Evolutionary conservation across 306 rosid species (phyloP), one percentile per base, ranked within the genome.

Genomic region (Cucurbita pepo): DNA sequence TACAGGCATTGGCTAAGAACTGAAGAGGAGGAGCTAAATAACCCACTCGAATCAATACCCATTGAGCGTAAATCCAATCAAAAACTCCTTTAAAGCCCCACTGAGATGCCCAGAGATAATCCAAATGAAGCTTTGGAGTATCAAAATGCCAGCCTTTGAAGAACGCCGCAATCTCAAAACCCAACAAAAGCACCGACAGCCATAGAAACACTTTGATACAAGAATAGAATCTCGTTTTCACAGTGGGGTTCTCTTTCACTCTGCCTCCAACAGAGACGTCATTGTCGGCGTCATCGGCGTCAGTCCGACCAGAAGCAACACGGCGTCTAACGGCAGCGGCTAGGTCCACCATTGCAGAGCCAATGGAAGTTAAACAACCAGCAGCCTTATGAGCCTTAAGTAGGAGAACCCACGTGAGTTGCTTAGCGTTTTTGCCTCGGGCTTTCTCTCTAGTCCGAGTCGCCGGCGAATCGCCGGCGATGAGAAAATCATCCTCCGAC

Each of bases 381-480:
- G 93, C 95, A 61, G 94, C 97, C 10, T 86, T 79, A 75, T 90
- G 96, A 30, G 96, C 96, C 75, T 84, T 93, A 55, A 93, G 91
- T 53, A 90, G 91, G 57, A 93, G 93, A 73, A 88, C 96, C 98
- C 96, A 93, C 2, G 97, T 93, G 76, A 93, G 90, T 62, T 88
- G 97, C 67, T 88, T 93, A 1, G 96, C 98, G 78, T 88, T 93
- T 69, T 86, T 90, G 7, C 91, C 87, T 7, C 91, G 80, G 66
- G 84, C 86, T 76, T 85, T 87, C 52, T 89, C 92, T 18, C 85
- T 59, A 14, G 64, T 37, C 34, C 82, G 81, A 12, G 64, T 41
- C 37, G 88, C 69, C 4, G 88, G 71, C n/a, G 70, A 40, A 8
- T 63, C 51, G 21, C 69, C 82, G 16, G 85, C 8, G 21, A 82